Base-by-base conservation (phyloP, 163 green algal species). In the Prototheca cutis region DNA sequence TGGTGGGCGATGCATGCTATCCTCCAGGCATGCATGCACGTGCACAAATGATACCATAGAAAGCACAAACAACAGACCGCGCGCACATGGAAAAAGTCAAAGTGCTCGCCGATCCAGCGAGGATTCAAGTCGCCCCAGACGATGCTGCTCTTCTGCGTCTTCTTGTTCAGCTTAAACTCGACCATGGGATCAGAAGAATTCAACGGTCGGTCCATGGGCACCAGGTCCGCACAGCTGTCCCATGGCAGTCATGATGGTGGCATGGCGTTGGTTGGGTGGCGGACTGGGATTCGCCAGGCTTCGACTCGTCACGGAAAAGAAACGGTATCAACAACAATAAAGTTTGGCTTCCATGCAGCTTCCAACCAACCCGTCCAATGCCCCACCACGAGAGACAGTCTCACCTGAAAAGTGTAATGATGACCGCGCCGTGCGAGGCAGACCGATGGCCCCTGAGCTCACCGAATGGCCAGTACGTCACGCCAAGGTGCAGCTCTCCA, bases 391-490 rank as follows among this genome's bases (percentile, higher is more conserved):
- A 31, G 3, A 71, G 29, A n/a, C 66, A 27, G 23, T 34, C n/a
- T 25, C 58, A 75, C 30, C 53, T 49, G 13, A 67, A 31, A 0
- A 74, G 42, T 0, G 65, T 69, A 31, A 74, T 23, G 7, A 78
- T 52, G 13, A 65, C 27, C 2, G 68, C 73, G 52, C 64, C 73
- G 21, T 58, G 21, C 3, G n/a, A 53, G 4, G 67, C 62, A 18
- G 65, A 36, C n/a, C 36, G 48, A 36, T 79, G 60, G 6, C 59
- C 52, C 30, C 65, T 62, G 18, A 84, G 64, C 27, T 60, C 18
- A 24, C 79, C 63, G 10, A 84, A 74, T 33, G 75, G 74, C 71
- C 65, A 77, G 62, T 79, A 87, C 7, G 66, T 82, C 13, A 68
- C 21, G 6, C 45, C 30, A 19, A 87, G 52, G 24, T 61, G 52